Base-by-base conservation (phyloP, 148 eudicot species). In the Cornus kousa region DNA sequence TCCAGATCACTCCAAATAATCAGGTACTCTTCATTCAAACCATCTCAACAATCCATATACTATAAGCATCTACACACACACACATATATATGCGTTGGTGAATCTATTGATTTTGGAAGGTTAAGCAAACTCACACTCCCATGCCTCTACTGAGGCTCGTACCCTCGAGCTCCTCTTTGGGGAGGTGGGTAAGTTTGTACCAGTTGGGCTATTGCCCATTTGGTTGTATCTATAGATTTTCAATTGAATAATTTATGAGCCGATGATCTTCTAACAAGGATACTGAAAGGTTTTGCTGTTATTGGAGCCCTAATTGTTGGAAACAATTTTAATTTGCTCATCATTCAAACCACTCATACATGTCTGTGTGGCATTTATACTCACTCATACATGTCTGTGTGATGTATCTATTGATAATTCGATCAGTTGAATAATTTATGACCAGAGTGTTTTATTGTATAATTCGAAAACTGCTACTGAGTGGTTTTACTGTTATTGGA, bases 401-500 rank as follows among this genome's bases (percentile, higher is more conserved):
- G 24, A 50, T 70, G 22, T 43, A 22, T 43, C 5, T n/a, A 5
- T 28, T 28, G 28, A 28, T 28, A 23, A 12, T 67, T 40, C 65
- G 9, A 28, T 62, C 14, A 33, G 23, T 78, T 77, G 46, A 14
- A 24, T 62, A 17, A 78, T 77, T 50, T 70, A 19, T 74, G 75
- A 28, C 50, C 84, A 87, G 89, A 88, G 77, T 95, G 90, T 55
- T 85, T 96, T 69, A 28, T 1, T 28, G 28, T 28, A 28, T 28
- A 28, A 28, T 28, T 28, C 77, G 91, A 72, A 77, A 90, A 10
- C 87, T 96, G 67, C 70, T 96, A 23, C 82, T 87, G 23, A 91
- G 85, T 77, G 99, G 99, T 1, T 91, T 96, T 39, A 93, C 92
- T 74, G 89, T 96, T 11, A 86, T 89, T 33, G 99, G 98, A 62